A percentile compares a stretch with the other conserved stretches of the same genome.
These are phyloP conservation scores for Solanum chacoense DNA, from an alignment of 305 asterid genomes.

Conservation along the genomic window DNA sequence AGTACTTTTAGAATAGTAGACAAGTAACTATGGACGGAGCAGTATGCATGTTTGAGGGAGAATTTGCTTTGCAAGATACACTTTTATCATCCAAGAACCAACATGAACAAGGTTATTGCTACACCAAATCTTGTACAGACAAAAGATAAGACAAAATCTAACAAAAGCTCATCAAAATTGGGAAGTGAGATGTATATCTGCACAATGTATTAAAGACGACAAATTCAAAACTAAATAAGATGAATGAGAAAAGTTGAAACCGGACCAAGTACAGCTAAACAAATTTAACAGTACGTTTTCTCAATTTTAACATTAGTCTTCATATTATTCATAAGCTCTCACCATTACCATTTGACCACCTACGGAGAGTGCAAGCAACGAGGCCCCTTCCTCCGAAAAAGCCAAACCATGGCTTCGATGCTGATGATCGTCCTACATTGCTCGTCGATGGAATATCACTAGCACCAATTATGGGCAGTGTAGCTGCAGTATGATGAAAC, in stretches of 20 bases:
- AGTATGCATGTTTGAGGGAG: neutral
- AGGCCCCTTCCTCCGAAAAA: slow-evolving; percentile 55
- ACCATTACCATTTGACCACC: slow-evolving; percentile 49
- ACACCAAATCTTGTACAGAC: neutral
- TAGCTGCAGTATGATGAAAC: slow-evolving; percentile 18
- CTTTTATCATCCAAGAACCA: neutral
- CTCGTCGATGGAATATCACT: slow-evolving; percentile 27
- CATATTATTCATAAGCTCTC: slow-evolving; percentile 22
- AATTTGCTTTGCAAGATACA: neutral
- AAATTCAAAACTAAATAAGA: neutral
- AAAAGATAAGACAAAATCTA: neutral
- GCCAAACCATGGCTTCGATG: slow-evolving; percentile 43
- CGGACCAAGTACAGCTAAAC: slow-evolving; percentile 1
- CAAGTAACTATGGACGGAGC: neutral
- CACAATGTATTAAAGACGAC: neutral
- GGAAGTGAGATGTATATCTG: neutral
- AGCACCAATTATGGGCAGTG: slow-evolving; percentile 5
- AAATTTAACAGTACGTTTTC: slow-evolving; percentile 1
- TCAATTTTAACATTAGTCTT: slow-evolving; percentile 1
- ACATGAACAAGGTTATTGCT: neutral
- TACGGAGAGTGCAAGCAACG: slow-evolving; percentile 64
- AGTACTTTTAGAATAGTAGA: neutral
- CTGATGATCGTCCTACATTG: slow-evolving; percentile 28
- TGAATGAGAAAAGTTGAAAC: neutral
- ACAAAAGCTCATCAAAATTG: neutral